Evolutionary conservation across 1,284 basidiomycete species (phyloP).

Genomic region (Puccinia novopanici): DNA sequence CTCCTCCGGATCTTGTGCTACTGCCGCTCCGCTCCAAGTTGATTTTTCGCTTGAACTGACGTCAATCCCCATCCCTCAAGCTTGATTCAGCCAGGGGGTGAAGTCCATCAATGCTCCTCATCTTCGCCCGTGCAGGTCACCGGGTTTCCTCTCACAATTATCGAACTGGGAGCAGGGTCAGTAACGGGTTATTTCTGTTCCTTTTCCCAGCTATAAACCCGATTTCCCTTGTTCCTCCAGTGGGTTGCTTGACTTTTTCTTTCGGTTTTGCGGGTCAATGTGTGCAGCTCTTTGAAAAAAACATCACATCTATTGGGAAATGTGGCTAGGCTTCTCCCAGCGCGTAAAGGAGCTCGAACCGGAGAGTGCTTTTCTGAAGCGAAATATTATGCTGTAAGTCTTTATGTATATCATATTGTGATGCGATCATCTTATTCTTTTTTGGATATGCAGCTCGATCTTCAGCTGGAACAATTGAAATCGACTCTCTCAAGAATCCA

Average conservation of each 20-base stretch:
- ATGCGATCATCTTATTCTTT: not conserved
- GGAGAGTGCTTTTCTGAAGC: constrained; percentile 21
- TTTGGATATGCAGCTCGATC: constrained; percentile 34
- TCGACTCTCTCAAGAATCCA: constrained; percentile 41
- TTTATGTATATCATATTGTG: not conserved
- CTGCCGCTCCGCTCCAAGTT: not conserved
- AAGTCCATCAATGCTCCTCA: not conserved
- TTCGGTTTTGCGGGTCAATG: not conserved
- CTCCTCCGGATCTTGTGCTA: not conserved
- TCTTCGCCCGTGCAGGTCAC: not conserved
- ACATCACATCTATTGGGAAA: constrained; percentile 39
- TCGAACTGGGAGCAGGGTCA: constrained; percentile 46
- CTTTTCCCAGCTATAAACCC: not conserved
- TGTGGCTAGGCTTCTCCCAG: constrained; percentile 33
- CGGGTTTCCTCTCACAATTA: constrained; percentile 26
- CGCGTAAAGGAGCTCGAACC: not conserved
- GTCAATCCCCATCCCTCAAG: not conserved
- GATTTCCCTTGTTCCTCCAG: not conserved
- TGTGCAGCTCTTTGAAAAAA: constrained; percentile 46
- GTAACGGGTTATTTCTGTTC: not conserved
- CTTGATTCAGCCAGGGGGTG: not conserved
- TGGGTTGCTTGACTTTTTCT: not conserved
- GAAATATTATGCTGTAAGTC: constrained; percentile 48
- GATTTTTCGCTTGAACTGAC: not conserved
- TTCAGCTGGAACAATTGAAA: constrained; percentile 34